These are phyloP conservation scores for Penicillium sp. DNA, from an alignment of 2,329 filamentous ascomycete species.

Conservation along the genomic window DNA sequence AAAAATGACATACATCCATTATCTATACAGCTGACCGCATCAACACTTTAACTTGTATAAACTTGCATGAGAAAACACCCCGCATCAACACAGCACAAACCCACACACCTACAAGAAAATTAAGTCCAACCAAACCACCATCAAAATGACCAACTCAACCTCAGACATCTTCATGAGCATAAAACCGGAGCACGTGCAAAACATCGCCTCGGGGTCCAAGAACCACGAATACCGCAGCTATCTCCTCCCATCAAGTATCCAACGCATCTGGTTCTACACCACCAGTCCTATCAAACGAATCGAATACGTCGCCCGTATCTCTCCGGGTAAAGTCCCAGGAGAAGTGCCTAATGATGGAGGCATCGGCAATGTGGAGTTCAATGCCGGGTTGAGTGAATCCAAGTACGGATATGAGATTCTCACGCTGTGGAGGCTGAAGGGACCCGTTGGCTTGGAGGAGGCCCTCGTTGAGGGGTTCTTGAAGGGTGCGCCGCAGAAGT, in stretches of 20 bases:
- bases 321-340: slow-evolving; percentile 47
- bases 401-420: slow-evolving; percentile 55
- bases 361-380: slow-evolving; percentile 55
- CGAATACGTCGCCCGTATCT: slow-evolving; percentile 59
- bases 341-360: slow-evolving; percentile 49
- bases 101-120: neutral
- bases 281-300: slow-evolving; percentile 50
- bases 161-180: slow-evolving; percentile 51
- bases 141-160: neutral
- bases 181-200: slow-evolving; percentile 45
- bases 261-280: slow-evolving; percentile 63
- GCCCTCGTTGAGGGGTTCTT: slow-evolving; percentile 59
- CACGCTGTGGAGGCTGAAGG: slow-evolving; percentile 62
- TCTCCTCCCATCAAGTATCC: slow-evolving; percentile 51
- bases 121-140: neutral
- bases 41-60: neutral
- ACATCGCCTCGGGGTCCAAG: slow-evolving; percentile 29
- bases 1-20: neutral
- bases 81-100: neutral
- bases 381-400: slow-evolving; percentile 38
- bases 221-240: slow-evolving; percentile 58
- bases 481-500: slow-evolving; percentile 48
- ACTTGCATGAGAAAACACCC: neutral
- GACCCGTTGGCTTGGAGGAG: slow-evolving; percentile 53
- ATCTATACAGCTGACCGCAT: too few relatives aligned